These are phyloP conservation scores for Ophiorrhiza pumila DNA, from an alignment of 257 asterid genomes.

Conservation along the genomic window DNA sequence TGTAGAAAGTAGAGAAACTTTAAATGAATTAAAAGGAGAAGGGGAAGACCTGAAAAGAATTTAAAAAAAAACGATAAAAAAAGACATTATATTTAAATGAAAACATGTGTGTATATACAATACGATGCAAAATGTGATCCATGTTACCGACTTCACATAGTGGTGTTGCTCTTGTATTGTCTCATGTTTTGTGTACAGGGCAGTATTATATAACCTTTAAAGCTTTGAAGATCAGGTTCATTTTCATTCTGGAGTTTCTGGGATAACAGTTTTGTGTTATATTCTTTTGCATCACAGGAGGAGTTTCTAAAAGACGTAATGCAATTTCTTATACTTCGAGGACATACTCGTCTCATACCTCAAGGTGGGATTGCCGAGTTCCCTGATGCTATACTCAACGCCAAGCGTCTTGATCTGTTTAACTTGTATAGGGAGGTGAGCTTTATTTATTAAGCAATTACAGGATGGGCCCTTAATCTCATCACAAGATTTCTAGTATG, in stretches of 20 bases:
- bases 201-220: neutral
- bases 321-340: slow-evolving; percentile 94
- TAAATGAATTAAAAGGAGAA: too few species aligned
- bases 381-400: slow-evolving; percentile 98
- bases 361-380: slow-evolving; percentile 97
- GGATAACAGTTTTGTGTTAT: slow-evolving; percentile 5
- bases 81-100: too few species aligned
- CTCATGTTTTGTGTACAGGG: neutral
- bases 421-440: slow-evolving; percentile 97
- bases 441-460: slow-evolving; percentile 3
- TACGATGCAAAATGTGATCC: too few species aligned
- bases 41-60: too few species aligned
- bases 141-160: too few species aligned
- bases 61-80: too few species aligned
- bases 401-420: slow-evolving; percentile 94
- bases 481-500: neutral
- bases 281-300: slow-evolving; percentile 46
- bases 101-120: too few species aligned
- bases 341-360: slow-evolving; percentile 96
- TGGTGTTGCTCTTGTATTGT: too few species aligned
- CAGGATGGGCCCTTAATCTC: neutral
- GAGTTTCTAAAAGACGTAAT: slow-evolving; percentile 92
- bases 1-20: too few species aligned
- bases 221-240: neutral
- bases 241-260: neutral